Evolutionary conservation across 192 early-diverging fungal species (phyloP).

Genomic region (Podila verticillata): DNA sequence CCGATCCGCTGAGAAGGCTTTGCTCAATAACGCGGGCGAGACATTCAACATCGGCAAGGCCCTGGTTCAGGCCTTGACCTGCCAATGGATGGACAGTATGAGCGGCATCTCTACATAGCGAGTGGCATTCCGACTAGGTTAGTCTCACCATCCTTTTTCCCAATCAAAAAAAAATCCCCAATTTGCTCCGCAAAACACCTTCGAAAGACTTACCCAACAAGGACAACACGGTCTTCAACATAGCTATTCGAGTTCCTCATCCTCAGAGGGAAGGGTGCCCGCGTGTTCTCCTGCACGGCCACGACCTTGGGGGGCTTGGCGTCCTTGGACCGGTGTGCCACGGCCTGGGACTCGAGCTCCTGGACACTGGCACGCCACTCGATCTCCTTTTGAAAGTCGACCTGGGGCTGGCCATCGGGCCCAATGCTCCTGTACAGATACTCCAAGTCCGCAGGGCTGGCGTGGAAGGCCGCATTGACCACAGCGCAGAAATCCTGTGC

Average conservation of each 20-base stretch:
- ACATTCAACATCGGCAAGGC: constrained; percentile 83
- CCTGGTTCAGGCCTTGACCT: constrained; percentile 97
- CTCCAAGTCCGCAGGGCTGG: constrained; percentile 75
- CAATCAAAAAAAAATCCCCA: too few species aligned
- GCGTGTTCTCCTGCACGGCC: constrained; percentile 68
- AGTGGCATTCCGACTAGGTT: too few species aligned
- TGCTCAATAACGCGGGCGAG: constrained; percentile 70
- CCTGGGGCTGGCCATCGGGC: constrained; percentile 36
- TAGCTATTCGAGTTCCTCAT: constrained; percentile 85
- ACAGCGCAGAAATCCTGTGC: constrained; percentile 69
- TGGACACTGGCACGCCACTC: constrained; percentile 73
- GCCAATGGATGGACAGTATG: constrained; percentile 96
- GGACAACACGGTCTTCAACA: constrained; percentile 78
- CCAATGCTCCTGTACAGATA: constrained; percentile 72
- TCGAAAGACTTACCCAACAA: constrained; percentile 84
- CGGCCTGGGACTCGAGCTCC: constrained; percentile 14
- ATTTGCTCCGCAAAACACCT: too few species aligned
- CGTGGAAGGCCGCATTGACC: constrained; percentile 85
- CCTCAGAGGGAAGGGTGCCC: constrained; percentile 86
- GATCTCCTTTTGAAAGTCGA: constrained; percentile 67
- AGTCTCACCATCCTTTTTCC: too few species aligned
- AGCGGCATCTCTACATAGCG: constrained; percentile 94
- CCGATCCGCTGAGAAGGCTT: constrained; percentile 77
- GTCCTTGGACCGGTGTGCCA: constrained; percentile 12
- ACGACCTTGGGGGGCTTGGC: constrained; percentile 70